These are phyloP conservation scores for Yamadazyma epiphylla DNA, from an alignment of 1,139 yeast species.

Conservation along the genomic window DNA sequence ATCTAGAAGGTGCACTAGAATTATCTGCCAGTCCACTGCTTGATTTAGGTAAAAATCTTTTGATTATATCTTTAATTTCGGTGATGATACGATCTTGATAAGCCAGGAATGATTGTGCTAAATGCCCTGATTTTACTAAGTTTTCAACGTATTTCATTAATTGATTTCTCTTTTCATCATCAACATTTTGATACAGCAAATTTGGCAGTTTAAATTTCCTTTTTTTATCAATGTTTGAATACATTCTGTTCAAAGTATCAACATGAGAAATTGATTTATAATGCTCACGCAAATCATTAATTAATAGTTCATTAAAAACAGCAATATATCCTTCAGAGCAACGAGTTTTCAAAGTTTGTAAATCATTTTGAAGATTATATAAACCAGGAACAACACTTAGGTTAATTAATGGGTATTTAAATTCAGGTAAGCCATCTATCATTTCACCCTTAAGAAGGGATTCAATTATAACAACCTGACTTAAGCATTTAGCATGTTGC, in stretches of 20 bases:
- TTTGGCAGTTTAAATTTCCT: constrained; percentile 19
- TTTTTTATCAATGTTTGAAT: constrained; percentile 22
- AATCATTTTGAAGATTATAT: constrained; percentile 48
- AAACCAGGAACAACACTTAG: constrained; percentile 59
- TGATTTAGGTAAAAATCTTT: constrained; percentile 53
- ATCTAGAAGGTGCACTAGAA: constrained; percentile 27
- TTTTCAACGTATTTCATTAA: constrained; percentile 50
- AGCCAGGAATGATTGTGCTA: constrained; percentile 58
- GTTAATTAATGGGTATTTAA: constrained; percentile 51
- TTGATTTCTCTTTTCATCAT: constrained; percentile 30
- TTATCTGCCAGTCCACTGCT: constrained; percentile 14
- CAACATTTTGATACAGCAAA: constrained; percentile 30
- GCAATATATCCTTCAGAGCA: constrained; percentile 69
- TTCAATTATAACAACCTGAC: constrained; percentile 55
- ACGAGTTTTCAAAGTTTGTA: constrained; percentile 44
- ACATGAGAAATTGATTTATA: constrained; percentile 43
- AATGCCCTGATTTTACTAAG: constrained; percentile 58
- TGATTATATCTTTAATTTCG: constrained; percentile 72
- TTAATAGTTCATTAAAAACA: constrained; percentile 50
- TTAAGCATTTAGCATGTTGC: constrained; percentile 40
- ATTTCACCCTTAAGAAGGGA: constrained; percentile 47
- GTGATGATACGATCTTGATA: constrained; percentile 66
- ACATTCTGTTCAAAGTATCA: constrained; percentile 54
- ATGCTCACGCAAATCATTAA: constrained; percentile 60
- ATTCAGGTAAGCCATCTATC: constrained; percentile 26